Base-by-base conservation (phyloP, 2,329 filamentous ascomycete species). In the Fusarium scirpi region DNA sequence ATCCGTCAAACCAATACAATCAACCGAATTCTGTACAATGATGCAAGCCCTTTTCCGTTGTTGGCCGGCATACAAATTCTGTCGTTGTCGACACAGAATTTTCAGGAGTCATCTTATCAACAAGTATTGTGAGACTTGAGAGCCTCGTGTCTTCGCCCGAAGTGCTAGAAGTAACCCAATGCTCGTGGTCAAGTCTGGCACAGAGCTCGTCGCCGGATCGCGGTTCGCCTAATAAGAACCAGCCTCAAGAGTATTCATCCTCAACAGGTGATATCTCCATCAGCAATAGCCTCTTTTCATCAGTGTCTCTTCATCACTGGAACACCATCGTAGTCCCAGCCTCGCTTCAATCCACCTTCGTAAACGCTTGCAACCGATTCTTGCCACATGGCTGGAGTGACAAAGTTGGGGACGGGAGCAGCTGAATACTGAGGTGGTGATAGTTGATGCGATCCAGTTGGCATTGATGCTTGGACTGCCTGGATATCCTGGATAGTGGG, bases 301-400 rank as follows among this genome's bases (percentile, higher is more conserved):
- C 62, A 74, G 29, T 71, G 77, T 56, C 76, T 77, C 55, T 79
- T 80, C 71, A 78, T 78, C 60, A 77, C 70, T 29, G 78, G 70
- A 51, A 74, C 72, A 25, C 74, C 72, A 58, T 87, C 85, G 71
- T 85, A 88, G 69, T 89, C 88, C 89, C 89, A 91, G 47, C 82
- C 77, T 51, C 89, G 82, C 78, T 91, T 91, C 49, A 91, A 78
- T 6, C 88, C 89, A 45, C 88, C 87, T 73, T 91, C 88, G 77
- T 91, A 91, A 8, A 91, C 89, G 70, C 87, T 90, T 15, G 89
- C 89, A 58, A 92, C 90, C 15, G 88, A 90, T 76, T 92, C 89
- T 76, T 91, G 90, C 90, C 90, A 92, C 90, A 92, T 92, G 63
- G 88, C 89, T 6, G 90, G 89, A 12, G 89, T 92, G 67, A 92